Evolutionary conservation across 306 rosid species (phyloP).

Genomic region (Albizia julibrissin): DNA sequence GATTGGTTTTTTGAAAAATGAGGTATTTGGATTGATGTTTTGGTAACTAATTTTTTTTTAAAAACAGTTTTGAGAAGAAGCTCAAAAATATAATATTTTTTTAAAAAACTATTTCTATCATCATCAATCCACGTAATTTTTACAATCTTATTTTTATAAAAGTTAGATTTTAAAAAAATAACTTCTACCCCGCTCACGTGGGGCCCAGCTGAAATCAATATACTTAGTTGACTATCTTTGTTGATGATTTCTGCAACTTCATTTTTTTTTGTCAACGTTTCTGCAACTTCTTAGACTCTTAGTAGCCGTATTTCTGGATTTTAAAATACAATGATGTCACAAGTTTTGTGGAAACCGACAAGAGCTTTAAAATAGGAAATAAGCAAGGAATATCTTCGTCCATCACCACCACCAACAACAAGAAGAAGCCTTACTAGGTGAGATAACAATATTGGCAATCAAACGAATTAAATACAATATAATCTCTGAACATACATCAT

Average conservation of each 20-base stretch:
- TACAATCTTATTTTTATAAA: no score
- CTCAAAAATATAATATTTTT: no score
- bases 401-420: neutral
- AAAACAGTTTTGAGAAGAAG: no score
- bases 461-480: neutral
- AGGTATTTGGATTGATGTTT: no score
- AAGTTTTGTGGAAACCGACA: neutral
- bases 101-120: no score
- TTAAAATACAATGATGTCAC: neutral
- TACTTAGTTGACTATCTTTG: neutral
- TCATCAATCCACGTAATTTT: no score
- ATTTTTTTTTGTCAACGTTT: no score
- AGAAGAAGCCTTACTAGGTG: no score
- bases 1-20: no score
- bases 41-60: no score
- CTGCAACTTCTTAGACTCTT: no score
- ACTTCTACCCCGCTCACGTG: neutral
- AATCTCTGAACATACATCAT: neutral
- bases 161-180: neutral
- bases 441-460: no score
- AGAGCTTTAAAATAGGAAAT: neutral
- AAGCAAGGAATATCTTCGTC: neutral
- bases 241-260: neutral
- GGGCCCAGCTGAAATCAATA: neutral
- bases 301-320: neutral